These are phyloP conservation scores for Nannizzia gypsea DNA, from an alignment of 2,329 filamentous ascomycete species.

Conservation along the genomic window DNA sequence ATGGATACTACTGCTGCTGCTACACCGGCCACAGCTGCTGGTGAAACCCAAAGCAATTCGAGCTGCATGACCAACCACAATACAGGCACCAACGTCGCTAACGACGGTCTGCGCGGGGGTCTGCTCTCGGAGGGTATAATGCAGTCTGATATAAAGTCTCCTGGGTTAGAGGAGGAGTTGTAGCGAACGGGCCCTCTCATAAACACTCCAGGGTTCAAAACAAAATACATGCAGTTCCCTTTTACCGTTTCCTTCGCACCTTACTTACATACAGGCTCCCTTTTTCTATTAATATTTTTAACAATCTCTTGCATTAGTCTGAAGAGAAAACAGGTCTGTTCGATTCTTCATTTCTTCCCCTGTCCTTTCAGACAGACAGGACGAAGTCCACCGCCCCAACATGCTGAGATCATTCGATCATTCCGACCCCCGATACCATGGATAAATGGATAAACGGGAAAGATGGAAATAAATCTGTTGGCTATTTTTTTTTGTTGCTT, in stretches of 20 bases:
- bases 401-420: too few relatives aligned
- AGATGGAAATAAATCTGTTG: neutral
- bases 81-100: neutral
- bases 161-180: slow-evolving; percentile 9
- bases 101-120: neutral
- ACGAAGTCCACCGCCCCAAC: neutral
- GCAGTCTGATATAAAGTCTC: slow-evolving; percentile 5
- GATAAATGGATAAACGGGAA: neutral
- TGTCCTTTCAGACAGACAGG: neutral
- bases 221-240: neutral
- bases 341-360: neutral
- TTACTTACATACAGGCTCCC: neutral
- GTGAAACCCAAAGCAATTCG: neutral
- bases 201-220: neutral
- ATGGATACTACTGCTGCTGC: slow-evolving; percentile 16
- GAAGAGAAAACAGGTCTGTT: neutral
- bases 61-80: neutral
- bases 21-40: neutral
- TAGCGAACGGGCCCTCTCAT: neutral
- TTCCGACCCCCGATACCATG: too few relatives aligned
- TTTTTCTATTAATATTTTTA: neutral
- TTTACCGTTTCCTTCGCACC: neutral
- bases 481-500: neutral
- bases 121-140: slow-evolving; percentile 6
- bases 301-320: neutral